Evolutionary conservation across 805 yeast genomes (phyloP), one percentile per base, ranked within the genome.

Genomic region (Lipomyces kockii): DNA sequence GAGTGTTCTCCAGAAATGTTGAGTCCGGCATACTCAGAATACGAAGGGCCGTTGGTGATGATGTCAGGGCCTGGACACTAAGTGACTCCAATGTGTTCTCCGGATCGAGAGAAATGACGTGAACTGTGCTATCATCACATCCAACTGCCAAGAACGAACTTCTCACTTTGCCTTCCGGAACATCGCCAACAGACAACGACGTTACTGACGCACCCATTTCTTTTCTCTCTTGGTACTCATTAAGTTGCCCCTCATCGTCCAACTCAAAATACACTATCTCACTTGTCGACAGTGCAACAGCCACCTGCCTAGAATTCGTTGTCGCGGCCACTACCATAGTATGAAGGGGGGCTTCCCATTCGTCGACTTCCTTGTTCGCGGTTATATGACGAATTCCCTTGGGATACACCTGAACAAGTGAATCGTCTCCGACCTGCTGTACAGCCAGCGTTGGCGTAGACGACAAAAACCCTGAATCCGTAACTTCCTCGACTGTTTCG

Each of bases 311-410:
- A 29, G 83, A 80, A 20, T 92, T 91, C 2, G 89, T 78, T 0
- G 90, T 75, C 0, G 91, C 88, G n/a, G 81, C 78, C 0, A 84
- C 73, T 52, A 95, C 83, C 29, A 83, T 80, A 25, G 87, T 85
- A 2, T 95, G 97, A 0, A 88, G 87, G 0, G 97, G 97, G 0
- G 97, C 91, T 35, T 78, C 80, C 98, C 98, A 95, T 69, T 89
- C 89, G 14, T 83, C 78, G n/a, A 78, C 75, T 55, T 78, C 76
- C 35, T 72, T 73, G 22, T 72, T 72, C 65, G 76, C 71, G 51
- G 76, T 74, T 2, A 89, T 79, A 72, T 89, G 91, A 17, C 89
- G 81, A 27, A 94, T 80, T 3, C 95, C 97, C 68, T 85, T 82
- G 0, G 86, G 71, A 75, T 90, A 90, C 1, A 94, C 83, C 76